Evolutionary conservation across 169 alveolate species (phyloP), one percentile per base, ranked within the genome.

Genomic region (Eimeria necatrix): DNA sequence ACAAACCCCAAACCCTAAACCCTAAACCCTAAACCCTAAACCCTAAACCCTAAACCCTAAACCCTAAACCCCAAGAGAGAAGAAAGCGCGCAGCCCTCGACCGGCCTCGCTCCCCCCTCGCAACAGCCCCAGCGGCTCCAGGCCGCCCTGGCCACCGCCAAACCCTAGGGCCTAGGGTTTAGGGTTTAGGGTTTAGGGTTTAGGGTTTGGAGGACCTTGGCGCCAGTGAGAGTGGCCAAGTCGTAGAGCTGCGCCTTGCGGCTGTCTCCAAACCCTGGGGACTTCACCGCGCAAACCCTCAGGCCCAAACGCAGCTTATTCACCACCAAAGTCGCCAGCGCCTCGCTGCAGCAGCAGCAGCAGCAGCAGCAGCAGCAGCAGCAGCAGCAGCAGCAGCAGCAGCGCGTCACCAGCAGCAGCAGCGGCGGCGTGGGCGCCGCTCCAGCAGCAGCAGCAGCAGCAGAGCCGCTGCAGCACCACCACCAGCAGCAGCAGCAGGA

Each of bases 301-400:
- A 99, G 98, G 51, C 99, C 99, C 49, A 99, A 99, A 87, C 99
- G 98, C 68, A 99, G 97, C 97, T 98, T 99, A 96, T 99, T 99
- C 86, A 99, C 99, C 41, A 99, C 99, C 94, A 99, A 94, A 56
- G 99, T 98, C 18, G 99, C 99, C 88, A 99, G 96, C n/a, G 99
- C 99, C 95, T 99, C 99, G 80, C 99, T 98, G 97, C 64, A 64
- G 16, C 24, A 68, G 6, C 10, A 68, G 78, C 12, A 68, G 24
- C 78, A 68, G 46, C 41, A 68, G 20, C 20, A n/a, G n/a, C n/a
- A 56, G 68, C 68, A 56, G 16, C 16, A 56, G 68, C 68, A 56
- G 68, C 68, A 56, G 16, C 68, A 56, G n/a, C n/a, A n/a, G n/a
- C n/a, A n/a, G n/a, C n/a, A n/a, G 53, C 84, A 73, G 84, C 20